phyloP scores from a whole-genome alignment of 495 filamentous ascomycete species.

The Penicillium macrosclerotiorum region DNA sequence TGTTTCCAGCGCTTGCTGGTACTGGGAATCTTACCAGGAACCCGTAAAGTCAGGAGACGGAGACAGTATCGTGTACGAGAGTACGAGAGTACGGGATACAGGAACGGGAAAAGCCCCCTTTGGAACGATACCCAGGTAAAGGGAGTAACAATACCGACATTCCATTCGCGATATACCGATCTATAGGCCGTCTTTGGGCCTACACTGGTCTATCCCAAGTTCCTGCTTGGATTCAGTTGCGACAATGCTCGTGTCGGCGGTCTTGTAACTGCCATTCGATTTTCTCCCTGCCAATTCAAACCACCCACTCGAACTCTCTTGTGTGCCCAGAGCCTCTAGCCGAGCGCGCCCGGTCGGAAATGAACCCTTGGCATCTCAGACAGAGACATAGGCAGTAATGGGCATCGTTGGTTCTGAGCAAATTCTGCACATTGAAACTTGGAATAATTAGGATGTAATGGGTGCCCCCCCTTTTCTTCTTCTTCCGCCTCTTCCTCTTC shows the following conservation, averaged over 20 bases:
- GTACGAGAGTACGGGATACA: constrained; percentile 16
- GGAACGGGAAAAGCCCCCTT: constrained; percentile 6
- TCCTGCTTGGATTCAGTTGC: too few relatives aligned
- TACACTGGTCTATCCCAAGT: too few relatives aligned
- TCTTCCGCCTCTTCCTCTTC: neutral
- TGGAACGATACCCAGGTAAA: constrained; percentile 11
- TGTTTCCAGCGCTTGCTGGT: too few relatives aligned
- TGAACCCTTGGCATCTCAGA: neutral
- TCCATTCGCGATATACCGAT: neutral
- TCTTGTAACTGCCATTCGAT: neutral
- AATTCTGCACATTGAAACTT: neutral
- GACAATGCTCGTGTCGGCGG: neutral
- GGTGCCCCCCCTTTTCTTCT: too few relatives aligned
- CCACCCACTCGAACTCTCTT: neutral
- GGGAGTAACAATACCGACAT: constrained; percentile 19
- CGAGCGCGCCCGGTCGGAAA: constrained; percentile 13
- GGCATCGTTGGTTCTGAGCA: neutral
- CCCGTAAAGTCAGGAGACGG: constrained; percentile 4
- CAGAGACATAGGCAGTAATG: neutral
- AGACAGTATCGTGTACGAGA: constrained; percentile 23
- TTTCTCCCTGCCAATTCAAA: neutral
- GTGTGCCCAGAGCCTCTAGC: constrained; percentile 11
- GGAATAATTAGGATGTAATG: too few relatives aligned
- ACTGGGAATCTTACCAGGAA: constrained; percentile 26
- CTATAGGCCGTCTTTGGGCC: too few relatives aligned